Evolutionary conservation across 306 rosid genomes (phyloP).

Genomic region (Malus domestica): ASM211411v1 NC_041799.1:457001-457500

Average conservation of each 20-base stretch:
- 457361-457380: not conserved
- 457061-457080: not conserved
- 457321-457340: not conserved
- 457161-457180: not conserved
- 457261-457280: constrained; percentile 96
- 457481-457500: constrained; percentile 1
- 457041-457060: not conserved
- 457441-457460: not conserved
- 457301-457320: not conserved
- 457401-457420: constrained; percentile 39
- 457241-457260: constrained; percentile 57
- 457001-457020: not conserved
- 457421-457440: not conserved
- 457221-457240: constrained; percentile 88
- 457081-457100: not conserved
- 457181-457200: not conserved
- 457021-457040: not conserved
- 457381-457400: constrained; percentile 16
- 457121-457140: not conserved
- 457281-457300: constrained; percentile 67
- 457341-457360: not conserved
- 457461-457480: not conserved
- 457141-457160: not conserved
- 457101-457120: not conserved
- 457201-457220: constrained; percentile 87